A percentile compares a stretch with the other conserved stretches of the same genome.
Conservation (phyloP, 1,284 basidiomycete species). For the Ganoderma multipileum region DNA sequence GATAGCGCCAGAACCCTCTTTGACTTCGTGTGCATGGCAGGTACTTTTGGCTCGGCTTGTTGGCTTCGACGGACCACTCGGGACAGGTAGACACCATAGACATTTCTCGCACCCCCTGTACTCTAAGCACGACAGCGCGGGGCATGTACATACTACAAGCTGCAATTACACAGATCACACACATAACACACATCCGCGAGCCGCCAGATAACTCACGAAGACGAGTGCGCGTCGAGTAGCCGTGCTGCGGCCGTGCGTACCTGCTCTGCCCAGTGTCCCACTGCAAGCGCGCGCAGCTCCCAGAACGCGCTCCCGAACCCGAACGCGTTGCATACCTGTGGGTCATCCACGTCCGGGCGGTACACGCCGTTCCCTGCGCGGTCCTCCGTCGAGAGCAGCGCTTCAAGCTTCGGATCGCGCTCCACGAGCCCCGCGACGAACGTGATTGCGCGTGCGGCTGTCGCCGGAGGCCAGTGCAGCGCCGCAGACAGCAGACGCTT, state of each 20-base stretch:
- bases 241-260: constrained; percentile 53
- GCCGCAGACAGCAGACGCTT: constrained; percentile 87
- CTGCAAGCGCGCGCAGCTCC: constrained; percentile 67
- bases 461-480: constrained; percentile 79
- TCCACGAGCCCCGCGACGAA: constrained; percentile 78
- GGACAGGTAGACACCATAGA: constrained; percentile 3
- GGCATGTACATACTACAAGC: constrained; percentile 5
- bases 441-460: constrained; percentile 71
- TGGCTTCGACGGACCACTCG: neutral
- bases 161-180: neutral
- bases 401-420: constrained; percentile 83
- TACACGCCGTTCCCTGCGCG: constrained; percentile 83
- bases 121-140: neutral
- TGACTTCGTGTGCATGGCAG: constrained; percentile 3
- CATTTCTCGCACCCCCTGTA: neutral
- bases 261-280: constrained; percentile 64
- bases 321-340: constrained; percentile 80
- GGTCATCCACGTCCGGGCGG: constrained; percentile 85
- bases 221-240: constrained; percentile 23
- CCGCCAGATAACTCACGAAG: constrained; percentile 15
- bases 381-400: constrained; percentile 88
- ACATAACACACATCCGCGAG: no score
- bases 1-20: neutral
- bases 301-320: constrained; percentile 76
- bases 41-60: neutral